Evolutionary conservation across 345 rosid species (phyloP), one percentile per base, ranked within the genome.

Genomic region (Eucalyptus polybractea): DNA sequence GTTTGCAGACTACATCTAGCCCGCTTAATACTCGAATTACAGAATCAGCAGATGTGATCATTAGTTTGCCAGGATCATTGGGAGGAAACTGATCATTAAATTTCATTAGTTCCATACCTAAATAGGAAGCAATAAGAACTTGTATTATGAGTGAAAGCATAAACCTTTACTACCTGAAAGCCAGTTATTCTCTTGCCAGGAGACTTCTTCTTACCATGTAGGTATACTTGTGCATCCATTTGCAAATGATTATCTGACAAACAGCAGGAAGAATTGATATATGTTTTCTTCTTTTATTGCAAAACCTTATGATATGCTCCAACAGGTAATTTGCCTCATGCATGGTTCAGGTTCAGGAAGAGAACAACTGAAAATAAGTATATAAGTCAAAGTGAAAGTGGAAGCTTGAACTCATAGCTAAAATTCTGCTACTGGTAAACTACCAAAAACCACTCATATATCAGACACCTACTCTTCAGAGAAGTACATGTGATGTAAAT

Each of bases 1-100:
- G 93, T 93, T 96, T 97, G 93, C 95, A 91, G 87, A 94, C 60
- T 42, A 96, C 92, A 85, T 96, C 93, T 13, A 19, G 50, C 56
- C 95, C 95, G 11, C 88, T 45, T 56, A 95, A 93, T 49, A 97
- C 90, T 88, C 93, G 92, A 54, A 95, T 93, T 31, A 91, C 91
- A 85, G 98, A 97, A 94, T 97, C 98, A 62, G 96, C 99, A 89
- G 93, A 94, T 54, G 98, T 94, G 87, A 97, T 95, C 88, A 97
- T 89, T 21, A 97, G 80, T 94, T 94, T 95, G 90, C 91, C 93
- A 10, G 96, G 94, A 65, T 95, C 96, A 45, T 91, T 91, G 31
- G 98, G 97, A 15, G 94, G 95, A 87, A 92, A 95, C 95, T 94
- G 93, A 47, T 54, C 88, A 87, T 88, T 88, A 10, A 27, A 85